These are phyloP conservation scores for Colletotrichum liriopes DNA, from an alignment of 2,329 filamentous ascomycete species.

Conservation along the genomic window DNA sequence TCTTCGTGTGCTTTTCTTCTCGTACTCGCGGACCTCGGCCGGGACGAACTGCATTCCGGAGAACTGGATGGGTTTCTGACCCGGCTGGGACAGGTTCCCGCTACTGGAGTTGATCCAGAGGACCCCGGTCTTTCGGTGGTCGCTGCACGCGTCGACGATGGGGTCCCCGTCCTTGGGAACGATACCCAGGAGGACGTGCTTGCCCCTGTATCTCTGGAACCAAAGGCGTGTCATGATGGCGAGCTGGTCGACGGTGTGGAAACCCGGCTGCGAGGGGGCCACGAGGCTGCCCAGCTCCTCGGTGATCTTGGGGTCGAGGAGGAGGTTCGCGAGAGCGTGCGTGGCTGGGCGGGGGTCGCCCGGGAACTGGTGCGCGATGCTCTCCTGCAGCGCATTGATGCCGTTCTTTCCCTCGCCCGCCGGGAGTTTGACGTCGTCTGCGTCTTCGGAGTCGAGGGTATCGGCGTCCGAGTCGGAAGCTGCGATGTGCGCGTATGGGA, in stretches of 20 bases:
- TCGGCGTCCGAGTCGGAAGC: neutral
- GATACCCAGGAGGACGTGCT: neutral
- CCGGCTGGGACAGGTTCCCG: no score
- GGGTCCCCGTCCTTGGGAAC: neutral
- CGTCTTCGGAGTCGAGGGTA: neutral
- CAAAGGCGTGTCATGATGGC: neutral
- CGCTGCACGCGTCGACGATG: neutral
- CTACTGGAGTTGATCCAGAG: neutral
- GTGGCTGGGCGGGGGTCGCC: neutral
- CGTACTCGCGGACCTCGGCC: neutral
- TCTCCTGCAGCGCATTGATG: neutral
- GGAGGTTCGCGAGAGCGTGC: neutral
- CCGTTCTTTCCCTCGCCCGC: neutral
- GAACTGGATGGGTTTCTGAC: neutral
- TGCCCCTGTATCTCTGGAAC: neutral
- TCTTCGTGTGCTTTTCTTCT: neutral
- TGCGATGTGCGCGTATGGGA: neutral
- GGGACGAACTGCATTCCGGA: neutral
- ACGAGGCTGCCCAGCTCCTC: neutral
- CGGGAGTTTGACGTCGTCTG: neutral
- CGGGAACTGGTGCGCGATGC: neutral
- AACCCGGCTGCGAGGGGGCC: neutral
- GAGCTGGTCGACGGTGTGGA: neutral
- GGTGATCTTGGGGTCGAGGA: neutral
- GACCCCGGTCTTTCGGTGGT: neutral